Base-by-base conservation (phyloP, 441 rosid genomes). In the Bruguiera hainesii region DNA sequence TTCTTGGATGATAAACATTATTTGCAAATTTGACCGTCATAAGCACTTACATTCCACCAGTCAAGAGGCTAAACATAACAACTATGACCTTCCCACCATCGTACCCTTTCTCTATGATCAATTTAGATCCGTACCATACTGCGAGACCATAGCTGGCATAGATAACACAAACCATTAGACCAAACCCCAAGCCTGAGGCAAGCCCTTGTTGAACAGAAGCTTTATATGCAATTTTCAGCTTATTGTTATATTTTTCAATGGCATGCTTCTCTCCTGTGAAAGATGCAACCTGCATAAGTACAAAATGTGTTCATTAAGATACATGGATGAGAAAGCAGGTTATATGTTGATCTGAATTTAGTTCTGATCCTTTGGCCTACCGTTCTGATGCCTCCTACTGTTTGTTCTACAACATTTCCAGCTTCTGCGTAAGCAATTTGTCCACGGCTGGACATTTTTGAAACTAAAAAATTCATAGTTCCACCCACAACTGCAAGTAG, bases 341-440 rank as follows among this genome's bases (percentile, higher is more conserved):
- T 33, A 18, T 26, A 25, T 11, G 20, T 37, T 30, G 2, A 28
- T 21, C 16, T 28, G 21, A 49, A 33, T 11, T 28, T 30, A 13
- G 21, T 29, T 5, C 10, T 64, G 29, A 29, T 66, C 1, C 18
- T 3, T 60, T 3, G 60, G 7, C 88, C 73, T 75, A 89, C 96
- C 3, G 96, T 91, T 84, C 89, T 77, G 63, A 91, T 91, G 53
- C 82, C 84, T 37, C 96, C 89, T 26, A 89, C 76, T 23, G 94
- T 85, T 78, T 91, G 94, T 76, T 89, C 98, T 2, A 84, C 96
- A 4, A 80, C 84, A 72, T 76, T 81, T 30, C 89, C 88, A 21
- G 94, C 92, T 58, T 81, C 73, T 13, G 87, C 83, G 23, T 87
- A 87, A 48, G 96, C 89, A 59, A 77, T 61, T 70, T 91, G 94